Base-by-base conservation (phyloP, 164 flowering plant species). In the Vitis amurensis region DNA sequence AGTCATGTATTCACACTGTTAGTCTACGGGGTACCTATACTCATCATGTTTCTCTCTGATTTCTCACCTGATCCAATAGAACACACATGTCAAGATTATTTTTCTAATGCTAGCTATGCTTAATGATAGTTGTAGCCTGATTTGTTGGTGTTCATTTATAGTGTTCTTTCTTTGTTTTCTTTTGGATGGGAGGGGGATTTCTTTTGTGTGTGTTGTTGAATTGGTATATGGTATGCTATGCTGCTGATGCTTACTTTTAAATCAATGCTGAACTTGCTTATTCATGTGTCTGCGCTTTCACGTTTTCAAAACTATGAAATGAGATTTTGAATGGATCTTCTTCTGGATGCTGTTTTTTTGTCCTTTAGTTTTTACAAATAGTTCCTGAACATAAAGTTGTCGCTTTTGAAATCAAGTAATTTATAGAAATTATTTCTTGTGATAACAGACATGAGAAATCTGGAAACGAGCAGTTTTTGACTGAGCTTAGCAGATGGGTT, bases 401-500 rank as follows among this genome's bases (percentile, higher is more conserved):
- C 44, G 7, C 44, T 2, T 37, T 3, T 57, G 60, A 14, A 6
- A 11, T 11, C 17, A 29, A 55, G 15, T n/a, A 31, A 66, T 9
- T 5, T 29, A 16, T 60, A 58, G 17, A 51, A 44, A 3, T 5
- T 10, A 13, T 66, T 4, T 29, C n/a, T 61, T 78, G 57, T 78
- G 74, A 50, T 69, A 50, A 31, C 95, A 95, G 99, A 73, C 83
- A 86, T 73, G 91, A 78, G 57, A 93, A 88, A 83, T 88, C 97
- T 75, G 99, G 98, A 2, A 96, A 96, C 76, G 92, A 96, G 79
- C 99, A 93, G 74, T 92, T 96, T 82, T 76, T 80, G 58, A 86
- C 89, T 76, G 99, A 93, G 82, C 79, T 92, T 61, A 93, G 97
- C 92, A 96, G 88, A 85, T 96, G 99, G 99, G 84, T 96, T 66